Base-by-base conservation (phyloP, 768 basidiomycete genomes). In the Phlebiopsis flavidoalba region DNA sequence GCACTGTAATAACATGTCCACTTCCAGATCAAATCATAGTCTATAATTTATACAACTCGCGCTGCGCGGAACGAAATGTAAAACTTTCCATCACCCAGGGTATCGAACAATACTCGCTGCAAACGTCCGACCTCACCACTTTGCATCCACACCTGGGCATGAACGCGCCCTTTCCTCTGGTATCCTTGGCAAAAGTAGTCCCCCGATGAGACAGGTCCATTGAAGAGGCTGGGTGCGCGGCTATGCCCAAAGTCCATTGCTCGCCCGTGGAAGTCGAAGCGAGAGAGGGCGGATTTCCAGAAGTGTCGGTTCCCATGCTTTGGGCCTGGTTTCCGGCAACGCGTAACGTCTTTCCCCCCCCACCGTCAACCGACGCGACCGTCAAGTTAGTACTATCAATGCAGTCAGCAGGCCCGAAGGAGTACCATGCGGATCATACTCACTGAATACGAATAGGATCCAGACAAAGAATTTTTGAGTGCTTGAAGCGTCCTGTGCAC, bases 391-490 rank as follows among this genome's bases (percentile, higher is more conserved):
- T 66, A 82, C 83, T 84, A 57, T 15, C 35, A n/a, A 62, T 36
- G 45, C 35, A n/a, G 22, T 51, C 26, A 19, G 26, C 6, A 35
- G 47, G n/a, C n/a, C 47, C 6, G 19, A 24, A n/a, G n/a, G 17
- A 50, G 26, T 6, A 6, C 2, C 31, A 22, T 53, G 40, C 12
- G 56, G 36, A 31, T 5, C 43, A 53, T n/a, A 77, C 83, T 43
- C 61, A 85, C 84, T 73, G 5, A 80, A 69, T 26, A 81, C 46
- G 73, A 83, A 85, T 68, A 82, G 79, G 48, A 85, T 71, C 84
- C 85, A 87, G 40, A 85, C 78, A 64, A 86, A 76, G 22, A 79
- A 73, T 63, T 83, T 63, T 83, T 83, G 59, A 86, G 77, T 12
- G 77, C 81, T 61, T 83, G 79, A 10, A n/a, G 84, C 69, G 59